Base-by-base conservation (phyloP, 2,329 filamentous ascomycete genomes). In the Graphium sp. region DNA sequence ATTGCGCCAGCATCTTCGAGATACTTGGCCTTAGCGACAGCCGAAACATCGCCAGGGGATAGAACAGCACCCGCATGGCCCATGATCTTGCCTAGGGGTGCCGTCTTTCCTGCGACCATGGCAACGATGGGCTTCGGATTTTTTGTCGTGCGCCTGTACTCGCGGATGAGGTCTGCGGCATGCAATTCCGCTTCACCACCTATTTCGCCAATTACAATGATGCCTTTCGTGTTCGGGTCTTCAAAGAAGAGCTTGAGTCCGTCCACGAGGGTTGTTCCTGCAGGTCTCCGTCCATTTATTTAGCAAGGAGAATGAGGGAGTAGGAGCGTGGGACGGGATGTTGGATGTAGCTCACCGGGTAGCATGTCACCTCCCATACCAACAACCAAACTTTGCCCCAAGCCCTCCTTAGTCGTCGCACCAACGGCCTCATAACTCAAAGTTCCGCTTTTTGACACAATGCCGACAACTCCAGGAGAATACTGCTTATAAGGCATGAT, bases 371-470 rank as follows among this genome's bases (percentile, higher is more conserved):
- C 80, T 3, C 80, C 80, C 57, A 85, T 75, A 11, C 76, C 78
- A 24, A 85, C 72, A 23, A 77, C 79, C 6, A 84, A 53, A 41
- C 75, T 82, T 47, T 87, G 80, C 0, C 80, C 80, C 1, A 85
- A 53, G 0, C 79, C 78, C n/a, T 68, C 73, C 35, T 72, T 60
- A 6, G 75, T 80, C 15, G 80, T 72, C 2, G 76, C 74, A 0
- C 74, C 79, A 1, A 84, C 79, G 2, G 79, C 71, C 46, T 87
- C 80, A 41, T 85, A 87, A 35, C 76, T 82, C 22, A 87, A 52
- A 0, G 80, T 87, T 1, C 79, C 80, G 1, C 76, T 83, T 45
- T 82, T 84, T n/a, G 77, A 76, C 4, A 81, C 67, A 31, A 87
- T 79, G 3, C 78, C 79, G 14, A 87, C 58, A 32, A 67, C 64